Conservation (phyloP, 2,329 filamentous ascomycete species). For the Lomentospora prolificans region DNA sequence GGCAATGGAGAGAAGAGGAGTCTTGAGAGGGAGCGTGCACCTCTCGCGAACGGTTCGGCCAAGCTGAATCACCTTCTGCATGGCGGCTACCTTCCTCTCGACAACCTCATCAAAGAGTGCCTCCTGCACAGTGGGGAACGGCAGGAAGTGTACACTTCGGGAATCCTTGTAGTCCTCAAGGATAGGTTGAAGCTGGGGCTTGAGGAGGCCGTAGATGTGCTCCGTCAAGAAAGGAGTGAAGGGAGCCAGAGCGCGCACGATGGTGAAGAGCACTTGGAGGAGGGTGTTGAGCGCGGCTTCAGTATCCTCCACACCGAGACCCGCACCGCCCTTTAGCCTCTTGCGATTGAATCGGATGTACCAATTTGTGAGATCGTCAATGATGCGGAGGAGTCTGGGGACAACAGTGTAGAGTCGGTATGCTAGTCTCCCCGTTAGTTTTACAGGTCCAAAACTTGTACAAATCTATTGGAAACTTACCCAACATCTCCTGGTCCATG, state of each 20-base stretch:
- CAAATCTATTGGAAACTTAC: constrained; percentile 48
- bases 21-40: constrained; percentile 69
- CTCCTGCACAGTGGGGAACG: constrained; percentile 71
- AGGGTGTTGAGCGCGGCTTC: constrained; percentile 76
- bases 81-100: constrained; percentile 68
- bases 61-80: constrained; percentile 86
- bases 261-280: constrained; percentile 78
- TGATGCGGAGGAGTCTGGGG: constrained; percentile 62
- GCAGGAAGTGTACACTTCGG: constrained; percentile 76
- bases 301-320: constrained; percentile 56
- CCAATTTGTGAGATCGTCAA: constrained; percentile 86
- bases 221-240: constrained; percentile 88
- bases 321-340: constrained; percentile 72
- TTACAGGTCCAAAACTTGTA: constrained; percentile 36
- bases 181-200: constrained; percentile 62
- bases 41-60: constrained; percentile 71
- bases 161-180: constrained; percentile 54
- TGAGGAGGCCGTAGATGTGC: constrained; percentile 74
- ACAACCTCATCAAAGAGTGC: constrained; percentile 74
- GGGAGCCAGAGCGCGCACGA: constrained; percentile 70
- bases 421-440: constrained; percentile 22
- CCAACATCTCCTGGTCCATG: constrained; percentile 85
- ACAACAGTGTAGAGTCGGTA: constrained; percentile 78
- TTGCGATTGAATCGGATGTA: constrained; percentile 85
- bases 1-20: constrained; percentile 70